A percentile compares a stretch with the other conserved stretches of the same genome.
Evolutionary conservation across 768 basidiomycete species (phyloP).

Genomic region (Suillus cothurnatus): DNA sequence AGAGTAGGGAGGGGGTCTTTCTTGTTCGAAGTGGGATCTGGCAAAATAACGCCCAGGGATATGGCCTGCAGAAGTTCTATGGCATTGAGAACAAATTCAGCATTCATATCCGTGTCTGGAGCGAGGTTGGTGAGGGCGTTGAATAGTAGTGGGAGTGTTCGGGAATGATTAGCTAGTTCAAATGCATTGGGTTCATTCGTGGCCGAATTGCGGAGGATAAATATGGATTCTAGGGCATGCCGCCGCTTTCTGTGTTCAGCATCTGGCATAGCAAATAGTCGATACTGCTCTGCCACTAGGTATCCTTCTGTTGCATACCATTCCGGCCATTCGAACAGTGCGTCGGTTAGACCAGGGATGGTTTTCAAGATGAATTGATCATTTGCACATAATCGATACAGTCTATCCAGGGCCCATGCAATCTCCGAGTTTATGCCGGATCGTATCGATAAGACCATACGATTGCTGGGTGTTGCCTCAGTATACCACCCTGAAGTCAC

Average conservation of each 20-base stretch:
- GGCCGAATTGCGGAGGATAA: conserved; percentile 86
- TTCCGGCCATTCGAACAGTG: conserved; percentile 86
- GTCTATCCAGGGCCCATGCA: conserved; percentile 86
- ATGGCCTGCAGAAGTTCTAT: conserved; percentile 74
- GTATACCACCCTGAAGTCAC: conserved; percentile 74
- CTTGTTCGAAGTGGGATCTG: conserved; percentile 35
- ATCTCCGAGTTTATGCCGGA: conserved; percentile 84
- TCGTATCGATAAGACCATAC: conserved; percentile 87
- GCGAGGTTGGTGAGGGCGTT: conserved; percentile 65
- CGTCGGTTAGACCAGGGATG: conserved; percentile 80
- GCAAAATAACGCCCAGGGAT: conserved; percentile 45
- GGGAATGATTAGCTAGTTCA: conserved; percentile 58
- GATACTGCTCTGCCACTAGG: conserved; percentile 42
- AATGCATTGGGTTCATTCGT: conserved; percentile 66
- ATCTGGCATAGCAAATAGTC: conserved; percentile 59
- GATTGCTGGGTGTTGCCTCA: conserved; percentile 75
- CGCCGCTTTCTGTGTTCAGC: conserved; percentile 57
- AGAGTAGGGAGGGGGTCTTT: conserved; percentile 60
- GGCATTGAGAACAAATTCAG: conserved; percentile 71
- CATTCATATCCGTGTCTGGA: conserved; percentile 61
- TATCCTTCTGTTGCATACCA: conserved; percentile 74
- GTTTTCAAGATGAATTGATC: conserved; percentile 73
- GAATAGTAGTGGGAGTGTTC: conserved; percentile 67
- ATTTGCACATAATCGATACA: conserved; percentile 78
- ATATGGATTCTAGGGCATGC: conserved; percentile 84